These are phyloP conservation scores for Psilocybe mexicana DNA, from an alignment of 1,284 basidiomycete genomes.

Conservation along the genomic window DNA sequence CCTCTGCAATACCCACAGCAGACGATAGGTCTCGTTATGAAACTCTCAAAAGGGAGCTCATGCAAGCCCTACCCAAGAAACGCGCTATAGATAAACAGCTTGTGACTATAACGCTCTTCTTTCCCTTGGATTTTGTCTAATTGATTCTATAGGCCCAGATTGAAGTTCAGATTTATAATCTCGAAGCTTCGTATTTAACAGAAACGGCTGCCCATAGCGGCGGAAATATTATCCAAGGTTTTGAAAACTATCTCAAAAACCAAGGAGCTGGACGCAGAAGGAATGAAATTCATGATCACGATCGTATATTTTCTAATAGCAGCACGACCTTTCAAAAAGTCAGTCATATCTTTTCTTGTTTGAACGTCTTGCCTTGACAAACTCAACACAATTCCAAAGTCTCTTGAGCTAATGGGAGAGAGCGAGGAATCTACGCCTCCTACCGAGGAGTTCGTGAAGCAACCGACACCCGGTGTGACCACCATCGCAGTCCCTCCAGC, in stretches of 20 bases:
- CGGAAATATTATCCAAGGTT: constrained; percentile 82
- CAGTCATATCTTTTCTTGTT: background rate
- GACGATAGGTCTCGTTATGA: constrained; percentile 73
- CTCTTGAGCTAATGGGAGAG: constrained; percentile 71
- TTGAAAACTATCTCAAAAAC: constrained; percentile 81
- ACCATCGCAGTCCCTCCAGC: constrained; percentile 76
- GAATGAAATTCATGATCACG: constrained; percentile 72
- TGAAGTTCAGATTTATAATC: constrained; percentile 72
- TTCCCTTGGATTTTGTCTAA: constrained; percentile 2
- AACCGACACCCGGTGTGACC: constrained; percentile 60
- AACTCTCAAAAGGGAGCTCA: constrained; percentile 67
- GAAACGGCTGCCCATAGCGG: constrained; percentile 74
- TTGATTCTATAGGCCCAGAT: constrained; percentile 53
- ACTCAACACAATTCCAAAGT: constrained; percentile 41
- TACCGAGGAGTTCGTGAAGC: constrained; percentile 59
- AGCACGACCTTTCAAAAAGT: constrained; percentile 75
- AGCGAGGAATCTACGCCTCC: constrained; percentile 59
- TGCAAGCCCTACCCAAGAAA: constrained; percentile 70
- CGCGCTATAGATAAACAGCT: constrained; percentile 70
- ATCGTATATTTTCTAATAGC: constrained; percentile 78
- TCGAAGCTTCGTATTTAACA: constrained; percentile 70
- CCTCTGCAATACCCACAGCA: constrained; percentile 38
- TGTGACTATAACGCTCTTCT: constrained; percentile 39
- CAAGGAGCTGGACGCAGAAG: constrained; percentile 64
- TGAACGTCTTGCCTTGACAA: background rate